Evolutionary conservation across 371 early-diverging fungal genomes (phyloP).

Genomic region (Lichtheimia hyalospora): DNA sequence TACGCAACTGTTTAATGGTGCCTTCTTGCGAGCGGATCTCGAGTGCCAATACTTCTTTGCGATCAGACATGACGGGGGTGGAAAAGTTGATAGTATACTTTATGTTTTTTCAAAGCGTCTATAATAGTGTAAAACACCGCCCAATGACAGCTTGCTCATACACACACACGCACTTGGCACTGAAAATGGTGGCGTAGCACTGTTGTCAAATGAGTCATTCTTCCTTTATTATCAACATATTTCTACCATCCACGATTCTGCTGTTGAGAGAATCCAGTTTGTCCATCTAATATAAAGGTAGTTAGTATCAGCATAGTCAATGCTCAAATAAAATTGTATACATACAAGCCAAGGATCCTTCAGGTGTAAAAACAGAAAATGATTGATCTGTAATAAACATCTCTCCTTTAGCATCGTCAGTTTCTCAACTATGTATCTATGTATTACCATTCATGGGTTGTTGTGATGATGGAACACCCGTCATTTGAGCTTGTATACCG

Average conservation of each 20-base stretch:
- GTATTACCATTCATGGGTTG: slow-evolving; percentile 4
- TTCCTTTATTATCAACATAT: background rate
- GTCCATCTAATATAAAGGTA: slow-evolving; percentile 12
- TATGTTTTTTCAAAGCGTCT: too few relatives aligned
- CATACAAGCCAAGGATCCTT: slow-evolving; percentile 26
- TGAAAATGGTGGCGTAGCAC: too few relatives aligned
- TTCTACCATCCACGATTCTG: slow-evolving; percentile 6
- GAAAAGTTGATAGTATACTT: too few relatives aligned
- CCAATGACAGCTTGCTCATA: too few relatives aligned
- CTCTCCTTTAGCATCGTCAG: background rate
- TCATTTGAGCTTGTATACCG: slow-evolving; percentile 2
- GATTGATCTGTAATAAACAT: slow-evolving; percentile 1
- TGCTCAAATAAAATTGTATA: background rate
- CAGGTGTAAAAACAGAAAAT: slow-evolving; percentile 18
- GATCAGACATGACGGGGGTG: slow-evolving; percentile 27
- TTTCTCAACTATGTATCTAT: background rate
- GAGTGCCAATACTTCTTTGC: slow-evolving; percentile 47
- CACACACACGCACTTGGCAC: too few relatives aligned
- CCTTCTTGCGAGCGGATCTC: slow-evolving; percentile 64
- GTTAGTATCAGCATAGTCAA: background rate
- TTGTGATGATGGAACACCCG: background rate
- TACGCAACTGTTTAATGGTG: slow-evolving; percentile 63
- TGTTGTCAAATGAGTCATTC: too few relatives aligned
- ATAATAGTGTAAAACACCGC: too few relatives aligned
- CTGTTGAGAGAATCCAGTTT: slow-evolving; percentile 9